Base-by-base conservation (phyloP, 768 basidiomycete species). In the Termitomyces sp. region DNA sequence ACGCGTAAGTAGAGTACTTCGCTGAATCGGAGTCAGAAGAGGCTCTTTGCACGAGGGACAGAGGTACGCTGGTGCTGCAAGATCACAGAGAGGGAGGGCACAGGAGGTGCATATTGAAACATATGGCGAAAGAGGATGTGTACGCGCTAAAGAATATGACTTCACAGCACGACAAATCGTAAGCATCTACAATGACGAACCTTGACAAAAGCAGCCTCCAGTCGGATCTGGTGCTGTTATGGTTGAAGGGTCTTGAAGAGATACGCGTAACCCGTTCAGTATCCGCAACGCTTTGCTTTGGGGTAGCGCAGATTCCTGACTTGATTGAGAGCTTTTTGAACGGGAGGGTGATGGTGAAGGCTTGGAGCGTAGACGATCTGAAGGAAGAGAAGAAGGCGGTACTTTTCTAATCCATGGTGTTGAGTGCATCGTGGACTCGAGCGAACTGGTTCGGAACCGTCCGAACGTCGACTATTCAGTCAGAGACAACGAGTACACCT, bases 181-280 rank as follows among this genome's bases (percentile, higher is more conserved):
- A 24, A 55, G 33, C 18, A 46, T 26, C 7, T 6, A 44, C 13
- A 28, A 4, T 5, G 29, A 62, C 71, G 33, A 53, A 83, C 87
- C 85, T 73, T 83, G 81, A 62, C 87, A 90, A 64, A 86, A 89
- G 64, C 87, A 90, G 0, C 87, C 86, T 4, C 83, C 82, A 41
- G 78, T 81, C 0, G 83, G 79, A 68, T 88, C 86, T 56, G 31
- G 34, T 28, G 31, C 34, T 56, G 70, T 80, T 41, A 70, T 66
- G 0, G 54, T 67, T 0, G 68, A 68, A 3, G 72, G 65, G 15
- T 65, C 67, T 26, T 61, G 67, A 24, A 84, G 67, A 4, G 70
- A 75, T n/a, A 70, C 62, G 33, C 81, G 68, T 41, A 84, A 69
- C 7, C 68, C 62, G 62, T 87, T 83, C 18, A 88, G 73, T 24